Evolutionary conservation across 106 monocot species (phyloP).

Genomic region (Triglochin maritima): DNA sequence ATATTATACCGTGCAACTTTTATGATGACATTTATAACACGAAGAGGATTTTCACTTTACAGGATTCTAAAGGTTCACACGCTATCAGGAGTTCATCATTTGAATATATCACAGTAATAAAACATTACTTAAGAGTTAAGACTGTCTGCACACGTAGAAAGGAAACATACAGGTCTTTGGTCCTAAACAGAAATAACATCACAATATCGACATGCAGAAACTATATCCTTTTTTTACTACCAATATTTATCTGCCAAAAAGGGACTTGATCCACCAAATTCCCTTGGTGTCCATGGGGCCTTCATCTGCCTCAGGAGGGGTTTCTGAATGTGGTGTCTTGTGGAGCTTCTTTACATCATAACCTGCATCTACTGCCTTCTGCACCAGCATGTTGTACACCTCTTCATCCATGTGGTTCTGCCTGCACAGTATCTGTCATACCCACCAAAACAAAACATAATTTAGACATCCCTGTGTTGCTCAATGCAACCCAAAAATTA

Average conservation of each 20-base stretch:
- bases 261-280: slow-evolving; percentile 88
- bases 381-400: slow-evolving; percentile 46
- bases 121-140: too few species aligned
- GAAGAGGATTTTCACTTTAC: too few species aligned
- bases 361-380: slow-evolving; percentile 66
- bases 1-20: too few species aligned
- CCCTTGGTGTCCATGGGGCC: slow-evolving; percentile 44
- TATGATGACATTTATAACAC: too few species aligned
- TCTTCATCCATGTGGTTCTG: slow-evolving; percentile 51
- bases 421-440: slow-evolving; percentile 62
- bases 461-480: too few species aligned
- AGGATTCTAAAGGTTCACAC: too few species aligned
- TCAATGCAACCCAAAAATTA: too few species aligned
- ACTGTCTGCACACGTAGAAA: too few species aligned
- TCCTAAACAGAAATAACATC: too few species aligned
- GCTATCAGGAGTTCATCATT: too few species aligned
- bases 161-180: too few species aligned
- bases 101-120: too few species aligned
- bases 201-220: neutral
- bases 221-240: neutral
- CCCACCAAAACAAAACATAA: neutral
- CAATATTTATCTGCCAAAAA: slow-evolving; percentile 49
- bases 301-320: slow-evolving; percentile 42
- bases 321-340: slow-evolving; percentile 64
- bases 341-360: slow-evolving; percentile 77